Conservation (phyloP, 148 eudicot species). For the Tetragonia tetragonoides region DNA sequence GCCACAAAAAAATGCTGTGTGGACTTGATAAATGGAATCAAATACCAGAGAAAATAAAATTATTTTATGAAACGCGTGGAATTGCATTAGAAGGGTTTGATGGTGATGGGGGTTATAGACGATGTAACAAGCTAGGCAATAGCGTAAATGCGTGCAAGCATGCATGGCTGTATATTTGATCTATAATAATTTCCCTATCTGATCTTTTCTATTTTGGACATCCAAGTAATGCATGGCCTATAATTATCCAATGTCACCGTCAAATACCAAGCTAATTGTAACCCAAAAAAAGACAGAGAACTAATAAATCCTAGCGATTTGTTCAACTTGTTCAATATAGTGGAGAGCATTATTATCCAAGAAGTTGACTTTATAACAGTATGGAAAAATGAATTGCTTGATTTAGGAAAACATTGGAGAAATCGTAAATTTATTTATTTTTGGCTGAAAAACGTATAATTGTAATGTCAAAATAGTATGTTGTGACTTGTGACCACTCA, state of each 20-base stretch:
- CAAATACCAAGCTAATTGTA: background rate
- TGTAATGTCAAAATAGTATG: too few relatives aligned
- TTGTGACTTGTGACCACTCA: too few relatives aligned
- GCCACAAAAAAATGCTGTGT: too few relatives aligned
- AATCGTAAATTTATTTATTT: too few relatives aligned
- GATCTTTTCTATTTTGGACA: background rate
- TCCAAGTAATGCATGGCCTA: constrained; percentile 1
- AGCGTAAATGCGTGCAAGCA: background rate
- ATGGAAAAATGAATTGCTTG: too few relatives aligned
- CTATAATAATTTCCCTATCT: background rate
- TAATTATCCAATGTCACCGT: background rate
- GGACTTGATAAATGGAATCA: too few relatives aligned
- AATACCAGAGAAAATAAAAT: too few relatives aligned
- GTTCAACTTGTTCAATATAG: background rate
- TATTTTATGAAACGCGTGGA: too few relatives aligned
- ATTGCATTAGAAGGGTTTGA: background rate
- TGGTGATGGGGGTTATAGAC: background rate
- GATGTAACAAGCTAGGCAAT: background rate
- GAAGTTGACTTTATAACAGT: background rate
- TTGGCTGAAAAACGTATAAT: too few relatives aligned
- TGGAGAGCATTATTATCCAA: constrained; percentile 21
- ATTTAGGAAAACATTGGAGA: too few relatives aligned
- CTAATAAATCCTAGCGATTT: background rate
- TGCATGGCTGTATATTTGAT: background rate
- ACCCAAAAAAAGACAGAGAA: background rate